Conservation (phyloP, 108 stramenopile species). For the Heterococcus sp. region DNA sequence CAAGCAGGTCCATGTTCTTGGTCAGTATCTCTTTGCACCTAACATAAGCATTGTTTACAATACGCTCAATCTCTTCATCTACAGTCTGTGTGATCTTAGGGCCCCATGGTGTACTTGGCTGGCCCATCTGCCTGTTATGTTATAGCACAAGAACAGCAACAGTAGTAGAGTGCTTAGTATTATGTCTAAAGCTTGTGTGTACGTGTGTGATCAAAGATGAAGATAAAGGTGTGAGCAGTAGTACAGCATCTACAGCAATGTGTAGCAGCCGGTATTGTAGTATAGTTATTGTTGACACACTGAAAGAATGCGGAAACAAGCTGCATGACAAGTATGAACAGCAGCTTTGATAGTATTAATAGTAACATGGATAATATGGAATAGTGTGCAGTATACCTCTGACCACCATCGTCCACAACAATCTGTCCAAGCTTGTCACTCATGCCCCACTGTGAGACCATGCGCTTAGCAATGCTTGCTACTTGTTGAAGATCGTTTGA, state of each 20-base stretch:
- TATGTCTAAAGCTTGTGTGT: too few relatives aligned
- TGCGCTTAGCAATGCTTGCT: constrained; percentile 62
- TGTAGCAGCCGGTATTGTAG: too few relatives aligned
- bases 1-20: constrained; percentile 75
- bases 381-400: too few relatives aligned
- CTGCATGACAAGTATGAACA: too few relatives aligned
- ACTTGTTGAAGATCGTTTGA: constrained; percentile 95
- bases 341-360: too few relatives aligned
- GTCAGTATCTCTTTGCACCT: constrained; percentile 76
- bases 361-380: too few relatives aligned
- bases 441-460: constrained; percentile 63
- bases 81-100: constrained; percentile 66
- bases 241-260: too few relatives aligned
- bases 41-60: constrained; percentile 84
- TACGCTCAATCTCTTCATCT: constrained; percentile 83
- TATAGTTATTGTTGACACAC: too few relatives aligned
- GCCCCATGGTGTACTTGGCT: constrained; percentile 73
- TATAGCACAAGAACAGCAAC: constrained; percentile 55
- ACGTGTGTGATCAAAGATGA: too few relatives aligned
- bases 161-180: too few relatives aligned
- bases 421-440: constrained; percentile 45
- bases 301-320: too few relatives aligned
- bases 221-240: too few relatives aligned
- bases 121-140: constrained; percentile 65
- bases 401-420: constrained; percentile 7